Conservation (phyloP, 805 yeast species). For the Candida andamanensis region DNA sequence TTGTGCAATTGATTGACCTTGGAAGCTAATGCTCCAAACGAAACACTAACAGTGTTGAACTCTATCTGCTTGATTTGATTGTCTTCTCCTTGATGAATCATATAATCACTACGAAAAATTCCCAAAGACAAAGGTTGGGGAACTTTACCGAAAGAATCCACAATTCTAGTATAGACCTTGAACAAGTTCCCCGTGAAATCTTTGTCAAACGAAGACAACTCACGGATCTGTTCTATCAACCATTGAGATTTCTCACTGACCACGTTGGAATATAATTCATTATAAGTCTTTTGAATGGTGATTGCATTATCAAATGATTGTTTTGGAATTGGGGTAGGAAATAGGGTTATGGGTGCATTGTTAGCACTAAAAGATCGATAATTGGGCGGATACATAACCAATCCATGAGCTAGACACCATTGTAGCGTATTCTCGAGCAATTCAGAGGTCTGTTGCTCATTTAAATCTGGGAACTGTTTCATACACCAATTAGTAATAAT, state of each 20-base stretch:
- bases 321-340: slow-evolving; percentile 84
- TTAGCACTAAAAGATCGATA: slow-evolving; percentile 40
- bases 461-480: slow-evolving; percentile 32
- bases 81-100: slow-evolving; percentile 38
- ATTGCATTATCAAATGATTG: slow-evolving; percentile 61
- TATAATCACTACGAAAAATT: slow-evolving; percentile 84
- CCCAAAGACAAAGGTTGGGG: slow-evolving; percentile 73
- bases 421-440: slow-evolving; percentile 53
- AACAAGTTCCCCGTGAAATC: slow-evolving; percentile 82
- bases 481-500: too few relatives aligned
- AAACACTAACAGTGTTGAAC: slow-evolving; percentile 92
- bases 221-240: slow-evolving; percentile 52
- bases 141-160: slow-evolving; percentile 37
- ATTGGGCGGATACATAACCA: slow-evolving; percentile 72
- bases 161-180: slow-evolving; percentile 50
- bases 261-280: slow-evolving; percentile 68
- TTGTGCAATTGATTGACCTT: slow-evolving; percentile 74
- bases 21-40: slow-evolving; percentile 86
- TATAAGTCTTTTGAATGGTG: slow-evolving; percentile 61
- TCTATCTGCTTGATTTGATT: slow-evolving; percentile 81
- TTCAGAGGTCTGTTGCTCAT: slow-evolving; percentile 19
- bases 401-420: slow-evolving; percentile 76
- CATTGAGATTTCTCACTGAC: slow-evolving; percentile 52
- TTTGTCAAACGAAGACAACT: slow-evolving; percentile 54
- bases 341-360: slow-evolving; percentile 84